Evolutionary conservation across 148 eudicot species (phyloP), one percentile per base, ranked within the genome.

Genomic region (Nepenthes mirabilis): DNA sequence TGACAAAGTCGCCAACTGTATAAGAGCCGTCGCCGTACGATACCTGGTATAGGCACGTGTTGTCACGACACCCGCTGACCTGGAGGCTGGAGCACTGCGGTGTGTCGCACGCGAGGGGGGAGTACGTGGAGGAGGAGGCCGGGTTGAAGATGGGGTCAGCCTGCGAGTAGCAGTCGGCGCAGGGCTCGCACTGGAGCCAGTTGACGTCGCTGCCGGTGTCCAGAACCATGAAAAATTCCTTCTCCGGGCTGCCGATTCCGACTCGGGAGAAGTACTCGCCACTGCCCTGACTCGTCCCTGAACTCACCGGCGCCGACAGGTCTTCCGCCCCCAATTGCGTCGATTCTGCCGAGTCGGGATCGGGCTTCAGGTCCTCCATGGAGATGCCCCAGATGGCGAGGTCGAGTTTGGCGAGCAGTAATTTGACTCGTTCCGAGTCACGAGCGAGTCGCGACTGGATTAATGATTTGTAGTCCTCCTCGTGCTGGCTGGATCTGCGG

Each of bases 21-120:
- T 66, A 87, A 7, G 97, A 91, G 0, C 97, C 95, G 59, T 91
- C 97, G 0, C 95, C 97, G 71, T 91, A 91, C 1, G 95, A 81
- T 1, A 90, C 91, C 65, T 87, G 78, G 67, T 86, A 89, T 6
- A 70, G 59, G 34, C 97, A 89, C 49, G 33, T 58, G 65, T 60
- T 61, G 43, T n/a, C 47, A 0, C 71, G 49, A 59, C 97, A 91
- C 13, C 70, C 74, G 36, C 79, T 72, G 14, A 70, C 52, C 11
- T 76, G 75, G 12, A 91, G 83, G 1, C 73, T 45, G 10, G 43
- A n/a, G 47, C 97, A 91, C 61, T 72, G 75, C 5, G 48, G 62
- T 0, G 93, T 66, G 14, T 11, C 33, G 66, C 95, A 91, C 2
- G 81, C 0, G 60, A 91, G 54, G 0, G 75, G 32, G 0, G 56